Base-by-base conservation (phyloP, 2,329 filamentous ascomycete species). In the Trichophaea hybrida region DNA sequence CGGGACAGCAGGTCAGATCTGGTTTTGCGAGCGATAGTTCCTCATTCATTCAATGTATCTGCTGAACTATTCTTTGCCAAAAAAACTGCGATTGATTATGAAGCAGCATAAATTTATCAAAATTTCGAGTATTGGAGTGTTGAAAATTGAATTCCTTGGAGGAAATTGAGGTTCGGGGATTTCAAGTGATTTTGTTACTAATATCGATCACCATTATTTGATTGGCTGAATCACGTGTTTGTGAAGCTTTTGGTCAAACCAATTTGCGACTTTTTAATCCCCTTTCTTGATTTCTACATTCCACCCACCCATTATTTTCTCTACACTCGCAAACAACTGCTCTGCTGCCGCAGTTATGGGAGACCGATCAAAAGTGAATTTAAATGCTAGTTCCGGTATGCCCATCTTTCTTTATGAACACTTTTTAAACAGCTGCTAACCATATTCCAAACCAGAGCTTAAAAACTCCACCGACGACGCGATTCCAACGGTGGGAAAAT, bases 401-500 rank as follows among this genome's bases (percentile, higher is more conserved):
- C 35, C 15, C 7, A 49, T 3, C 5, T 55, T 13, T 48, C 10
- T 17, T 15, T 8, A 55, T 4, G 38, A 43, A 43, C 4, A 2
- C 35, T 24, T 15, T 43, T 44, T 17, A 58, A 17, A 33, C 53
- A 59, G 35, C 53, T 48, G 10, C 8, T 33, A 44, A 31, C 43
- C 31, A 3, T 24, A 12, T 7, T 55, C 37, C 59, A 35, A 24
- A 24, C 71, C 24, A 94, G 93, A 97, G 72, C 84, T 98, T 65
- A 97, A 97, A 74, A 94, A 93, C 75, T 94, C 90, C 43, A 88
- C 87, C 66, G 93, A 98, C 75, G 93, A 98, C 74, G 88, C 90
- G 59, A 84, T 98, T 61, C 83, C 86, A 51, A 60, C 62, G 24
- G 67, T 69, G 63, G 10, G 61, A 24, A 24, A 33, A n/a, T 35